Conservation (phyloP, 306 rosid genomes). For the Vigna hirtella region DNA sequence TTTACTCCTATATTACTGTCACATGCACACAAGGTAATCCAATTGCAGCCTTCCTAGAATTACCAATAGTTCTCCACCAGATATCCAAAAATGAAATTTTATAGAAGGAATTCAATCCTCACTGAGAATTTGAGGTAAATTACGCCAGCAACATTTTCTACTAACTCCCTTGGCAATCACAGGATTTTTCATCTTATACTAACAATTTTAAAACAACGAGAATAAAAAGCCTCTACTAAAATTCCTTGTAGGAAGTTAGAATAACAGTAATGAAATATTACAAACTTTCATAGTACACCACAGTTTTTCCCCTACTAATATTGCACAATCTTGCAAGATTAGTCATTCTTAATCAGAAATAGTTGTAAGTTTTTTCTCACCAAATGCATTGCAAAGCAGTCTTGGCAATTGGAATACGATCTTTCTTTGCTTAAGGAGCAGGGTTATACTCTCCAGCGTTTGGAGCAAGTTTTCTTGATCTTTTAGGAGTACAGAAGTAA, state of each 20-base stretch:
- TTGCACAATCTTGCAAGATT: not conserved
- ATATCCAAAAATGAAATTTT: constrained; percentile 2
- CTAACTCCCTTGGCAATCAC: not conserved
- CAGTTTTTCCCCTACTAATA: not conserved
- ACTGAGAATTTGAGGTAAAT: not conserved
- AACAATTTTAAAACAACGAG: not conserved
- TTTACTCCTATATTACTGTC: constrained; percentile 3
- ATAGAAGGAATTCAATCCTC: not conserved
- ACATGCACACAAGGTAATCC: not conserved
- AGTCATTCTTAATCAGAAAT: not conserved
- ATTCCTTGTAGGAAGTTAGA: not conserved
- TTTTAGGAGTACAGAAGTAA: constrained; percentile 13
- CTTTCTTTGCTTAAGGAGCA: not conserved
- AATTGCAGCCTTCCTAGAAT: constrained; percentile 10
- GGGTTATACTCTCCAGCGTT: not conserved
- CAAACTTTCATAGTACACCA: not conserved
- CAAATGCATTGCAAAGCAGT: constrained; percentile 11
- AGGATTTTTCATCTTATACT: constrained; percentile 11
- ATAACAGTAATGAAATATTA: not conserved
- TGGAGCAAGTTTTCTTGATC: constrained; percentile 33
- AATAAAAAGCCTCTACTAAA: not conserved
- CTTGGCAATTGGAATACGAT: not conserved
- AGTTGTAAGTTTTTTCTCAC: not conserved
- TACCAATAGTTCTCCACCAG: not conserved
- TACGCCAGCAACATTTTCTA: constrained; percentile 22